Percentiles rank a stretch among this genome's conserved stretches.
Evolutionary conservation across 2,329 filamentous ascomycete species (phyloP).

Genomic region (Claviceps sp.): DNA sequence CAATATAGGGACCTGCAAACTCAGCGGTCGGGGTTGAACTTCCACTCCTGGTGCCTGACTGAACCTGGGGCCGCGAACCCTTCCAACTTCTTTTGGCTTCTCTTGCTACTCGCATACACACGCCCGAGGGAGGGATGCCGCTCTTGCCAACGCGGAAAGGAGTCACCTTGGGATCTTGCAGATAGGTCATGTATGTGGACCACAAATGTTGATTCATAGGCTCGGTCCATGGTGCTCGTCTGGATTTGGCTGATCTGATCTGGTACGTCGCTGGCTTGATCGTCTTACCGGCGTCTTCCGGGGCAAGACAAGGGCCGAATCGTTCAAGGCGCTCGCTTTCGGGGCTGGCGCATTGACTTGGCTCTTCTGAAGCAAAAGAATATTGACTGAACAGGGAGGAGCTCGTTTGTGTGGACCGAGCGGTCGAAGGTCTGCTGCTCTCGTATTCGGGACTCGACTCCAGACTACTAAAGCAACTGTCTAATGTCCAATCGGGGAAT

Average conservation of each 20-base stretch:
- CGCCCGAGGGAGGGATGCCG: constrained; percentile 50
- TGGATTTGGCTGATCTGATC: constrained; percentile 16
- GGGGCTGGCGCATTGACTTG: constrained; percentile 37
- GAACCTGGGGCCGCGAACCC: constrained; percentile 33
- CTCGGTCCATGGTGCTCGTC: constrained; percentile 49
- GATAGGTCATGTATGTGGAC: constrained; percentile 50
- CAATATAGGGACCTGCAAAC: constrained; percentile 33
- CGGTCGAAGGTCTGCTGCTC: constrained; percentile 46
- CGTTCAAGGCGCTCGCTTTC: constrained; percentile 21
- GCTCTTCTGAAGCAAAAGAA: constrained; percentile 43
- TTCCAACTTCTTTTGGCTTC: constrained; percentile 56
- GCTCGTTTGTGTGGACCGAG: constrained; percentile 45
- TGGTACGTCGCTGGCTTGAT: constrained; percentile 11
- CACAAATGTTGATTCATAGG: constrained; percentile 54
- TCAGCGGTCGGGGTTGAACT: constrained; percentile 43
- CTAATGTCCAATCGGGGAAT: constrained; percentile 47
- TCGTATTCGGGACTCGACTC: constrained; percentile 47
- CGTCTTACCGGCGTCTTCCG: constrained; percentile 19
- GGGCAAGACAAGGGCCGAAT: constrained; percentile 12
- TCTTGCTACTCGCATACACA: constrained; percentile 51
- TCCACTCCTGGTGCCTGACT: constrained; percentile 30
- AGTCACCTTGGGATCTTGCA: constrained; percentile 54
- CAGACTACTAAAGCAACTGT: constrained; percentile 41
- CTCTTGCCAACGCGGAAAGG: constrained; percentile 51
- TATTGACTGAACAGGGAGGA: constrained; percentile 43